These are phyloP conservation scores for Fallopia convolvulus DNA, from an alignment of 148 eudicot species.

Conservation along the genomic window DNA sequence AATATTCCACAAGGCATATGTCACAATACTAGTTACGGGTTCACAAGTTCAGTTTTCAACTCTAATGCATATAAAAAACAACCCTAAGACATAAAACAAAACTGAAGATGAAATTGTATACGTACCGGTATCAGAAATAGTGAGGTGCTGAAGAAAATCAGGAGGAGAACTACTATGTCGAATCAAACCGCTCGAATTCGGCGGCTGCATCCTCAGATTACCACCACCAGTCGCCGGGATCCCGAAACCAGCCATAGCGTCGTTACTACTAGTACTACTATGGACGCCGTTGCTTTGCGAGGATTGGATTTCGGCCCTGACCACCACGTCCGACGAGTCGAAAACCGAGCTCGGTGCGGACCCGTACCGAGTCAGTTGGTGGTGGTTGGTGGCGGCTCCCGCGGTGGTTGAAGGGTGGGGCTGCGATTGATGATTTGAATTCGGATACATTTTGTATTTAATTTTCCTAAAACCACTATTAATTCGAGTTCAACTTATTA, in stretches of 20 bases:
- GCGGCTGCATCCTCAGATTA: background rate
- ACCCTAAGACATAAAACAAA: background rate
- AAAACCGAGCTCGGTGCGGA: slow-evolving; percentile 14
- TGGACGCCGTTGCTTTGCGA: background rate
- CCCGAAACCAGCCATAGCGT: background rate
- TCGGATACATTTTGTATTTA: background rate
- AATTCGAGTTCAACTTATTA: background rate
- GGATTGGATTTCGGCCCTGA: background rate
- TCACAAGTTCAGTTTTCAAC: too few species aligned
- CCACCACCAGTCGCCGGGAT: background rate
- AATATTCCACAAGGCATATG: too few species aligned
- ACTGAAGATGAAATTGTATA: background rate
- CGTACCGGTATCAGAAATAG: background rate
- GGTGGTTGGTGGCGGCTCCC: background rate
- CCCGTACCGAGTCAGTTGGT: background rate
- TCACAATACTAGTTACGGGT: too few species aligned
- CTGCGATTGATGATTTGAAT: background rate
- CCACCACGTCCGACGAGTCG: background rate
- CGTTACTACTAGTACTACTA: background rate
- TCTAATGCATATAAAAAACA: background rate
- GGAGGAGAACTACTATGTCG: slow-evolving; percentile 14
- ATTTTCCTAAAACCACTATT: background rate
- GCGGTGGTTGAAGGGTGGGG: background rate
- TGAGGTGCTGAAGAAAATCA: slow-evolving; percentile 5
- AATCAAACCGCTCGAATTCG: background rate